Evolutionary conservation across 148 eudicot species (phyloP), one percentile per base, ranked within the genome.

Genomic region (Tetragonia tetragonoides): DNA sequence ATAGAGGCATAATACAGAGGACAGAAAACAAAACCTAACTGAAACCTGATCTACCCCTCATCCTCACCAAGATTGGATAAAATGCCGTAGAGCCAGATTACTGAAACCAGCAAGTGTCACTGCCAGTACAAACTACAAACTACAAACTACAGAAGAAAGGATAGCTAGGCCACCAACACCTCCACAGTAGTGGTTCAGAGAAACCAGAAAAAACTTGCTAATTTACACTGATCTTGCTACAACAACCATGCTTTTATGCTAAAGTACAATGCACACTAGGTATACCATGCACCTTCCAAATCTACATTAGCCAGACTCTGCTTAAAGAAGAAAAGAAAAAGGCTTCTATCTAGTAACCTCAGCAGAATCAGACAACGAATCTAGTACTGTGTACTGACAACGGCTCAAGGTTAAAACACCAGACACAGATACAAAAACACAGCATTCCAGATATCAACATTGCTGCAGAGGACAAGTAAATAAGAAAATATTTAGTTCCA

Each of bases 1-100:
- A 20, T n/a, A 56, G 59, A 71, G 34, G 67, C 40, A 12, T 38
- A 21, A 24, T 62, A 70, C 34, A 77, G 53, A 78, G 5, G 56
- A 53, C 10, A 6, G 16, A 18, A 44, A n/a, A 70, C 12, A 66
- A 34, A 69, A 23, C 60, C 8, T 53, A 40, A 71, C 7, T 20
- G 74, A 38, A 4, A 37, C 18, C 16, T 16, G 40, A 23, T 39
- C 47, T 66, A 51, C 70, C 18, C 53, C 63, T 38, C 53, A 49
- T n/a, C 51, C 67, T 21, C 49, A 76, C 49, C 39, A 39, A n/a
- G 51, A 51, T 37, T 8, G 37, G 16, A 76, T 38, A 51, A 34
- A 47, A 23, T 24, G 57, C 3, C 49, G 16, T 20, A 49, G 61
- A 59, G 17, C 5, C 23, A 17, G 23, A 20, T 20, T 4, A 17